Evolutionary conservation across 108 stramenopile species (phyloP).

Genomic region (Schizochytrium sp.): DNA sequence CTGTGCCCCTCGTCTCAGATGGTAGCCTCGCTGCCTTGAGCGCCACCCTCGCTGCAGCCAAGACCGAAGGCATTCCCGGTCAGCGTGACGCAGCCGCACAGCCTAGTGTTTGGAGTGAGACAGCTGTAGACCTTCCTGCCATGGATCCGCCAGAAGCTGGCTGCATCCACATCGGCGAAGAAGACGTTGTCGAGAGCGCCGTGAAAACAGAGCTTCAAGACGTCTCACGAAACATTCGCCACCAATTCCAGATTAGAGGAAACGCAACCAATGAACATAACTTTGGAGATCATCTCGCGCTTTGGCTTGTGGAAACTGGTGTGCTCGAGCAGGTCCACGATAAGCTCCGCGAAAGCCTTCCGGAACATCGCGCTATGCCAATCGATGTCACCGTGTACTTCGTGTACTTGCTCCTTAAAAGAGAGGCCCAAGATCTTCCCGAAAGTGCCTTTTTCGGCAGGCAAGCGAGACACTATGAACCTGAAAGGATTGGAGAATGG

Average conservation of each 20-base stretch:
- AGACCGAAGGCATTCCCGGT: too few relatives aligned
- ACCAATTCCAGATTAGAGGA: neutral
- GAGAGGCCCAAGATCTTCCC: neutral
- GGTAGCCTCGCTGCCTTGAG: too few relatives aligned
- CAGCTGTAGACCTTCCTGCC: neutral
- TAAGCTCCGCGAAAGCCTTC: neutral
- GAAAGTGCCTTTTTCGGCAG: neutral
- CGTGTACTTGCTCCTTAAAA: neutral
- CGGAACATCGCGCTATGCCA: neutral
- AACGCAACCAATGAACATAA: neutral
- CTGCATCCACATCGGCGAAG: neutral
- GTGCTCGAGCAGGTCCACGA: neutral
- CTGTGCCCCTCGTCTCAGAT: too few relatives aligned
- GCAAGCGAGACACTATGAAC: neutral
- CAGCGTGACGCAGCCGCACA: too few relatives aligned
- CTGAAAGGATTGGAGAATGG: too few relatives aligned
- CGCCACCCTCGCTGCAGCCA: too few relatives aligned
- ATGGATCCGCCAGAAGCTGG: neutral
- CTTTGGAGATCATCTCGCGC: conserved; percentile 6
- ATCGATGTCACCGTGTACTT: neutral
- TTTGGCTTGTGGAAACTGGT: conserved; percentile 10
- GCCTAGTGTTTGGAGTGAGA: too few relatives aligned
- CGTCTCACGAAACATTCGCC: neutral
- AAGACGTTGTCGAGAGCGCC: neutral
- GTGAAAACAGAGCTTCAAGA: neutral